Base-by-base conservation (phyloP, 2,329 filamentous ascomycete genomes). In the Graphium sp. region DNA sequence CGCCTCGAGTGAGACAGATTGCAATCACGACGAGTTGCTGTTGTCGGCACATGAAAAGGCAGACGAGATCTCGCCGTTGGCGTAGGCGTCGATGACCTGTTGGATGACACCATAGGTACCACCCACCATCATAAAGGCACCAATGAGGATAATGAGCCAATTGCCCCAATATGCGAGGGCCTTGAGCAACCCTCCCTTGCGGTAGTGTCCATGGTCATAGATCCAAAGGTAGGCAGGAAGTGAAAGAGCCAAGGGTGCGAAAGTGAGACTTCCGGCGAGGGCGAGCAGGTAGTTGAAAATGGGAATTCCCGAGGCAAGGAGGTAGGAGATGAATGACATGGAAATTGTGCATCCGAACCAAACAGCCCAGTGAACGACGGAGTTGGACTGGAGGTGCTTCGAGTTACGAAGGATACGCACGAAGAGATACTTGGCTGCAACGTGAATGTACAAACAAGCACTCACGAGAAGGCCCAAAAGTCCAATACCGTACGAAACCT, bases 401-500 rank as follows among this genome's bases (percentile, higher is more conserved):
- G 51, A 52, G 34, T 48, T 33, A 12, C 52, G 46, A 5, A 56
- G 41, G 4, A 53, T 38, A 1, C 52, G 48, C 7, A 56, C 51
- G 19, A 56, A 55, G 5, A 54, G 32, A 29, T 54, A 54, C 37
- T 55, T 56, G 28, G 52, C 47, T 3, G 50, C 47, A 4, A 51
- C 46, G n/a, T 55, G 51, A 11, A 48, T 37, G 34, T 47, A 52
- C 8, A 52, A 35, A 24, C 46, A 46, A 3, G 43, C 46, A 17
- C 44, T 47, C 8, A 47, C 39, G 7, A 46, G 32, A 9, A 74
- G 50, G 2, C 66, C 66, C 5, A 61, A 49, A 7, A 74, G 42
- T 3, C 58, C 70, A 24, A 75, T 52, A 3, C 69, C 71, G 37
- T 74, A 76, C 0, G 66, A 48, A 1, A 74, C 55, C 43, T 67